A percentile compares a stretch with the other conserved stretches of the same genome.
phyloP scores from a whole-genome alignment of 1,284 basidiomycete species.

The Boletus mariae region DNA sequence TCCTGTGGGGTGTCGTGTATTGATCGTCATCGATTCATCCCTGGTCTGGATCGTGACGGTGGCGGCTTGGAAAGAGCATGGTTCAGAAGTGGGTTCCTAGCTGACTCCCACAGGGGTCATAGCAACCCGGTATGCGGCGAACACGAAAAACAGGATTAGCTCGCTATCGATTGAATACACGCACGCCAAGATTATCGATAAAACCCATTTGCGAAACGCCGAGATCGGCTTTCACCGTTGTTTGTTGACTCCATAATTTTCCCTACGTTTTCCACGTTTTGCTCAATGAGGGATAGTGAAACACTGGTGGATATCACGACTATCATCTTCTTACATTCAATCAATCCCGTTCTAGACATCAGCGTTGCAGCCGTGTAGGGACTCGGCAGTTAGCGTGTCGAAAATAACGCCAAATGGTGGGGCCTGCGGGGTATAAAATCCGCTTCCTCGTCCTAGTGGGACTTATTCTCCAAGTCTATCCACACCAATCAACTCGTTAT shows the following conservation, averaged over 20 bases:
- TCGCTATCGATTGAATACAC: background rate
- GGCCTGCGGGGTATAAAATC: conserved; percentile 30
- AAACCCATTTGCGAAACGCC: background rate
- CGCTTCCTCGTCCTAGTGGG: background rate
- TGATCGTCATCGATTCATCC: no score
- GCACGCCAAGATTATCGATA: background rate
- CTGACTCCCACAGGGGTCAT: background rate
- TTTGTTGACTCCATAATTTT: no score
- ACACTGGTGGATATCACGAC: background rate
- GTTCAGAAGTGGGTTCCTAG: no score
- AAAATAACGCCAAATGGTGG: background rate
- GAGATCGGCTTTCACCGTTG: no score
- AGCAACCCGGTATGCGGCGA: background rate
- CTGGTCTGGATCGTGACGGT: background rate
- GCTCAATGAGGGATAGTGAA: background rate
- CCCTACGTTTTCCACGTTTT: background rate
- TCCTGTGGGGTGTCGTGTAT: no score
- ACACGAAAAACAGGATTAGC: background rate
- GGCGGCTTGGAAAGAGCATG: background rate
- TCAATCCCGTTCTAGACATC: background rate
- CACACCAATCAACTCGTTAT: background rate
- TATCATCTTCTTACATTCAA: background rate
- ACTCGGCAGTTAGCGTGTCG: background rate
- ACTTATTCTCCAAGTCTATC: background rate
- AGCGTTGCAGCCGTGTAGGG: background rate